A percentile compares a stretch with the other conserved stretches of the same genome.
Evolutionary conservation across 2,329 filamentous ascomycete genomes (phyloP).

Genomic region (Bimuria novae-zelandiae): DNA sequence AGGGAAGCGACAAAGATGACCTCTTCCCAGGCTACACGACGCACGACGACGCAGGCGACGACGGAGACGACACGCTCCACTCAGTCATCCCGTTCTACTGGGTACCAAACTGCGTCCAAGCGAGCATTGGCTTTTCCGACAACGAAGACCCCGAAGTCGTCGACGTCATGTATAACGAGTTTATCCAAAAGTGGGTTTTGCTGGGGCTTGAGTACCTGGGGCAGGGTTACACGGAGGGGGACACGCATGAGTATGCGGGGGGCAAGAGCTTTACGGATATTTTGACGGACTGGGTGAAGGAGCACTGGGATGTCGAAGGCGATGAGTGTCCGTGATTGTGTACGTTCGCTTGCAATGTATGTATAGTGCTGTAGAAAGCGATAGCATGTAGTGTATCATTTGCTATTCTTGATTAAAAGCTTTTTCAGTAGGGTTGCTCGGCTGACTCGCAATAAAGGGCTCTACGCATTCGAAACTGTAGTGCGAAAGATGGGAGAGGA

Average conservation of each 20-base stretch:
- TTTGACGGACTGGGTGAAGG: conserved; percentile 63
- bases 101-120: conserved; percentile 83
- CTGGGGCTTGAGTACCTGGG: conserved; percentile 70
- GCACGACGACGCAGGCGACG: conserved; percentile 76
- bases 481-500: too few relatives aligned
- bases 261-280: conserved; percentile 61
- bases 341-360: too few relatives aligned
- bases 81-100: conserved; percentile 72
- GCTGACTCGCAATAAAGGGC: too few relatives aligned
- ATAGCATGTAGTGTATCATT: too few relatives aligned
- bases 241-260: conserved; percentile 58
- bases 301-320: conserved; percentile 54
- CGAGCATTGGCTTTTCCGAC: conserved; percentile 63
- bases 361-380: too few relatives aligned
- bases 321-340: conserved; percentile 20
- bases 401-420: too few relatives aligned
- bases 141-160: conserved; percentile 67
- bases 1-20: conserved; percentile 6
- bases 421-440: too few relatives aligned
- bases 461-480: too few relatives aligned
- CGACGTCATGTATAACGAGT: conserved; percentile 90
- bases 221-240: conserved; percentile 53
- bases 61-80: conserved; percentile 92
- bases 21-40: conserved; percentile 87
- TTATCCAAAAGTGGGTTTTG: conserved; percentile 81